phyloP scores from a whole-genome alignment of 2,329 filamentous ascomycete species.

The Esteya vermicola region DNA sequence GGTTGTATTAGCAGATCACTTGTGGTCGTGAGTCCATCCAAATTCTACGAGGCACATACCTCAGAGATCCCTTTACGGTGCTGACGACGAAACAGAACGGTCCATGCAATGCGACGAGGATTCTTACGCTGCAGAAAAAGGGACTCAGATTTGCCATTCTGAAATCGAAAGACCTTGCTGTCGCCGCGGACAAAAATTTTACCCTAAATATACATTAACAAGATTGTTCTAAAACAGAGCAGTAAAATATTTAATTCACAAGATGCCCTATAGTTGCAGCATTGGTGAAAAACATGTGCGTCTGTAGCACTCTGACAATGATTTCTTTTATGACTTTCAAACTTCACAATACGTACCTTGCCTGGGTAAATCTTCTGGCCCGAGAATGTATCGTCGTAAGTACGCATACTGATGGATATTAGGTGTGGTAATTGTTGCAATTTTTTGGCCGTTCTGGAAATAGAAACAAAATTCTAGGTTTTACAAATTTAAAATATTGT shows the following conservation, averaged over 20 bases:
- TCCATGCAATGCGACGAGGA: constrained; percentile 98
- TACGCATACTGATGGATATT: constrained; percentile 45
- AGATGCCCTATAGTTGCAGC: too few species aligned
- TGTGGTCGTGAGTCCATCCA: background rate
- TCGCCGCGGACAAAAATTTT: constrained; percentile 99
- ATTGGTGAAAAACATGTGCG: too few species aligned
- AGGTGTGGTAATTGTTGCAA: constrained; percentile 11
- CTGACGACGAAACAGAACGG: constrained; percentile 92
- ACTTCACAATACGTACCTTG: constrained; percentile 32
- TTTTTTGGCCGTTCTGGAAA: too few species aligned
- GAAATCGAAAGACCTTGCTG: constrained; percentile 99
- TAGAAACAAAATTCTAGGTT: constrained; percentile 7
- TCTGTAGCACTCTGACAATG: background rate
- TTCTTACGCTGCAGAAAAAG: constrained; percentile 99
- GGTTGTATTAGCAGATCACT: background rate
- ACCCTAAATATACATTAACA: constrained; percentile 55
- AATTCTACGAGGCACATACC: constrained; percentile 45
- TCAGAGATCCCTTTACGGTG: constrained; percentile 99
- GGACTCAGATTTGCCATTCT: constrained; percentile 99
- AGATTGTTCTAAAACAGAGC: too few species aligned
- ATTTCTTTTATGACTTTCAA: constrained; percentile 1
- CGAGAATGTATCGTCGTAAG: constrained; percentile 53
- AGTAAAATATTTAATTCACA: too few species aligned
- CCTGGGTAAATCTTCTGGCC: constrained; percentile 54
- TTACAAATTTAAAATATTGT: constrained; percentile 13